phyloP scores from a whole-genome alignment of 2,329 filamentous ascomycete genomes.

The Corinectria fuckeliana region DNA sequence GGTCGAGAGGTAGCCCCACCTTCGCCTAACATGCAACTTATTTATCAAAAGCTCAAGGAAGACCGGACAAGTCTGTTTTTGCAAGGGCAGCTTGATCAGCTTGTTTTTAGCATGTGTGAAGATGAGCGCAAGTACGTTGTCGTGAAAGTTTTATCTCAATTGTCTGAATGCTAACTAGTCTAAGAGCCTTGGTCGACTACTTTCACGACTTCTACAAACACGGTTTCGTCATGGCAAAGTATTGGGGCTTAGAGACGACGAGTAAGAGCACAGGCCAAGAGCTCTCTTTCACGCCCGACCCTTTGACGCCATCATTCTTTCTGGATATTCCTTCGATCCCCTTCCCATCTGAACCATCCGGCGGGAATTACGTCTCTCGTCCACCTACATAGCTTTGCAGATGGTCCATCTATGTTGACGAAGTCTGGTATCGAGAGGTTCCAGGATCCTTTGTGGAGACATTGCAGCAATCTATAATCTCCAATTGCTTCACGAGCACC shows the following conservation, averaged over 20 bases:
- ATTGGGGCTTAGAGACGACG: neutral
- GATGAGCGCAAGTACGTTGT: slow-evolving; percentile 15
- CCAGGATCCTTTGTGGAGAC: neutral
- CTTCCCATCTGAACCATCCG: neutral
- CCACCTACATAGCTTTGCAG: slow-evolving; percentile 6
- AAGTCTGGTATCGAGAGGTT: too few species aligned
- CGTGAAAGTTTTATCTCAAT: too few species aligned
- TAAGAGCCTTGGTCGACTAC: slow-evolving; percentile 15
- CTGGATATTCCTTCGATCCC: neutral
- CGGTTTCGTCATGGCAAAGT: neutral
- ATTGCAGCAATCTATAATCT: neutral
- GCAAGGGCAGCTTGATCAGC: slow-evolving; percentile 7
- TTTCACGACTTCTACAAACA: slow-evolving; percentile 26
- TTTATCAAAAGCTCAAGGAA: slow-evolving; percentile 7
- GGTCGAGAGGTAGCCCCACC: neutral
- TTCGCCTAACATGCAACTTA: slow-evolving; percentile 21
- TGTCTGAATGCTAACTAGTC: neutral
- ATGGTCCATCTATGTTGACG: too few species aligned
- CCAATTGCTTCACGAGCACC: neutral
- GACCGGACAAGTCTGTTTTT: slow-evolving; percentile 12
- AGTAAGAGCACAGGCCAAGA: neutral
- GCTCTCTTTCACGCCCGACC: too few species aligned
- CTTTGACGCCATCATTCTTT: neutral
- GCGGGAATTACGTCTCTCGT: neutral
- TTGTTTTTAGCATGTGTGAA: slow-evolving; percentile 2